These are phyloP conservation scores for Fusarium goolgardi DNA, from an alignment of 2,329 filamentous ascomycete genomes.

Conservation along the genomic window DNA sequence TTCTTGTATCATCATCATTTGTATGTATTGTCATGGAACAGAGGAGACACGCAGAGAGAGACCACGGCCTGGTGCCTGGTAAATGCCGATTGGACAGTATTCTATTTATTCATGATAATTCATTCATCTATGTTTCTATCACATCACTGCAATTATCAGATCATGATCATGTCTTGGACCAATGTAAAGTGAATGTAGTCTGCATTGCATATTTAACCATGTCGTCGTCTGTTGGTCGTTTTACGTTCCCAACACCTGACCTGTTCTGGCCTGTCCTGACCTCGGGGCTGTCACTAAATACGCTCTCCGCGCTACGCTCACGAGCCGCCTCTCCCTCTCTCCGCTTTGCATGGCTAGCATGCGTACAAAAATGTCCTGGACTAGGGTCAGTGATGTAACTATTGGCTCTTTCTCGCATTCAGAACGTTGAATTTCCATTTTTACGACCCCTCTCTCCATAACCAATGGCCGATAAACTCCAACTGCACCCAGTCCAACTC, in stretches of 20 bases:
- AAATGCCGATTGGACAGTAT: slow-evolving; percentile 17
- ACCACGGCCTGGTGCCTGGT: slow-evolving; percentile 43
- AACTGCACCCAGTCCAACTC: slow-evolving; percentile 9
- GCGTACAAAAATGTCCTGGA: neutral
- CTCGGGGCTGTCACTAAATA: neutral
- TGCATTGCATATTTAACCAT: slow-evolving; percentile 11
- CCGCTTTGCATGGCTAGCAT: slow-evolving; percentile 25
- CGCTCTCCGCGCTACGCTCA: slow-evolving; percentile 26
- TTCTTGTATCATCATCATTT: slow-evolving; percentile 9
- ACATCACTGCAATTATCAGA: neutral
- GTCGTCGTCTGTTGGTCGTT: neutral
- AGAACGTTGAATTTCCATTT: slow-evolving; percentile 4
- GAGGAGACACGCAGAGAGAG: slow-evolving; percentile 35
- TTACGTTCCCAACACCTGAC: slow-evolving; percentile 11
- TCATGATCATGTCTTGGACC: neutral
- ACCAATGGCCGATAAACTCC: slow-evolving; percentile 31
- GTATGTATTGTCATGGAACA: slow-evolving; percentile 24
- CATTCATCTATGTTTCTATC: neutral
- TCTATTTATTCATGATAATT: slow-evolving; percentile 4
- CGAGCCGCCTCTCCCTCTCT: slow-evolving; percentile 25
- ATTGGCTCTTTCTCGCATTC: slow-evolving; percentile 14
- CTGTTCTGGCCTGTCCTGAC: neutral
- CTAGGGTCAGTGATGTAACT: slow-evolving; percentile 15
- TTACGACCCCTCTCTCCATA: neutral
- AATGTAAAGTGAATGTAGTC: neutral